phyloP scores from a whole-genome alignment of 129 eudicot species.

The Tagetes patula region DNA sequence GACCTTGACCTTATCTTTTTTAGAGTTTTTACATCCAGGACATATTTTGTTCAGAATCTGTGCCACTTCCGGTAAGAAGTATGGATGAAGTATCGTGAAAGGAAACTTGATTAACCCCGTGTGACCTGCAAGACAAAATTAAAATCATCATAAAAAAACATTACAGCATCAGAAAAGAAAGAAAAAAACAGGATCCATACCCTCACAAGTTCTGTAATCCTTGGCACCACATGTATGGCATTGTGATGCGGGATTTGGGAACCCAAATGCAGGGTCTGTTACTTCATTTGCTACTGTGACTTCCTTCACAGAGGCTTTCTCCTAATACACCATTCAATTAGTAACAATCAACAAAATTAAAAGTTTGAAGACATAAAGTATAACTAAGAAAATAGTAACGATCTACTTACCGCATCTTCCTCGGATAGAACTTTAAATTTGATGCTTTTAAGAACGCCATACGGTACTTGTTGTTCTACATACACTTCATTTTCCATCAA shows the following conservation, averaged over 20 bases:
- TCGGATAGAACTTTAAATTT: conserved; percentile 55
- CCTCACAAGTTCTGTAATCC: conserved; percentile 67
- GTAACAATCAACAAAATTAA: too few relatives aligned
- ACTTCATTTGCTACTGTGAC: conserved; percentile 57
- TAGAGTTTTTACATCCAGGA: conserved; percentile 69
- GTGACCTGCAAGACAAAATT: conserved; percentile 60
- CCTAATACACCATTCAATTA: conserved; percentile 49
- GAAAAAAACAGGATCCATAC: conserved; percentile 28
- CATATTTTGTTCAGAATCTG: conserved; percentile 77
- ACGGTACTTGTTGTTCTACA: conserved; percentile 49
- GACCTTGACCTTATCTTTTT: conserved; percentile 62
- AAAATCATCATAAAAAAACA: conserved; percentile 10
- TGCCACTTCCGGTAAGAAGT: conserved; percentile 68
- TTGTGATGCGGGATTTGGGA: conserved; percentile 66
- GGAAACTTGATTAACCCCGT: conserved; percentile 74
- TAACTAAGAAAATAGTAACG: conserved; percentile 2
- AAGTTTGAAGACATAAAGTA: neutral
- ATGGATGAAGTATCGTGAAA: conserved; percentile 72
- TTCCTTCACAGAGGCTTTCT: conserved; percentile 52
- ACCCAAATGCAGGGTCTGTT: conserved; percentile 74
- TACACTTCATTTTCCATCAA: conserved; percentile 53
- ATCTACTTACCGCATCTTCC: conserved; percentile 72
- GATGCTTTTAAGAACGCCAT: conserved; percentile 60
- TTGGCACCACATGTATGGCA: conserved; percentile 85
- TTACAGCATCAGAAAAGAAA: neutral